Evolutionary conservation across 1,284 basidiomycete species (phyloP).

Genomic region (Naganishia liquefaciens): DNA sequence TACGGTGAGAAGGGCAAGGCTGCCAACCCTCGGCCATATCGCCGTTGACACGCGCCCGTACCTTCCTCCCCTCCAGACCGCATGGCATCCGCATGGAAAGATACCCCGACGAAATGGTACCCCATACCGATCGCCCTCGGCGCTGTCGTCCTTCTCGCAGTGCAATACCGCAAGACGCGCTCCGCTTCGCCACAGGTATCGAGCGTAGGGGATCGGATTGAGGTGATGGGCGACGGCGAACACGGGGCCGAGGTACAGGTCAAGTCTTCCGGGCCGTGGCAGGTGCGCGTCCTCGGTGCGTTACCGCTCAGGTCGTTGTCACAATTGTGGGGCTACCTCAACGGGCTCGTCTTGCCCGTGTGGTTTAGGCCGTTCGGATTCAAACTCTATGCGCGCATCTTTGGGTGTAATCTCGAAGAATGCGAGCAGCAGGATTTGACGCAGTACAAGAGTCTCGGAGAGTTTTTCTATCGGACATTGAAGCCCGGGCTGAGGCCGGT

Average conservation of each 20-base stretch:
- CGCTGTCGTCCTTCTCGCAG: conserved; percentile 76
- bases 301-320: conserved; percentile 92
- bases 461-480: conserved; percentile 91
- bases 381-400: conserved; percentile 78
- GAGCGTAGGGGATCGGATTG: conserved; percentile 42
- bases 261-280: conserved; percentile 84
- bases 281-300: conserved; percentile 95
- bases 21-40: no score
- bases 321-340: conserved; percentile 92
- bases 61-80: conserved; percentile 48
- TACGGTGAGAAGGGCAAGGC: not conserved
- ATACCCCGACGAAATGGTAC: conserved; percentile 92
- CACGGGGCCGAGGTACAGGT: conserved; percentile 66
- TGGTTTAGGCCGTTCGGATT: conserved; percentile 92
- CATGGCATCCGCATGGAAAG: conserved; percentile 71
- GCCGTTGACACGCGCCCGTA: not conserved
- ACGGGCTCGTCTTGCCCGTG: conserved; percentile 85
- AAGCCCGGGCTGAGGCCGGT: conserved; percentile 80
- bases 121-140: conserved; percentile 90
- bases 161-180: conserved; percentile 63
- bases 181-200: conserved; percentile 35
- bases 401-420: conserved; percentile 93
- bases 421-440: conserved; percentile 76
- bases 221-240: conserved; percentile 55
- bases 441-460: conserved; percentile 78